These are phyloP conservation scores for Ceratobasidium sp. DNA, from an alignment of 1,284 basidiomycete species.

Conservation along the genomic window DNA sequence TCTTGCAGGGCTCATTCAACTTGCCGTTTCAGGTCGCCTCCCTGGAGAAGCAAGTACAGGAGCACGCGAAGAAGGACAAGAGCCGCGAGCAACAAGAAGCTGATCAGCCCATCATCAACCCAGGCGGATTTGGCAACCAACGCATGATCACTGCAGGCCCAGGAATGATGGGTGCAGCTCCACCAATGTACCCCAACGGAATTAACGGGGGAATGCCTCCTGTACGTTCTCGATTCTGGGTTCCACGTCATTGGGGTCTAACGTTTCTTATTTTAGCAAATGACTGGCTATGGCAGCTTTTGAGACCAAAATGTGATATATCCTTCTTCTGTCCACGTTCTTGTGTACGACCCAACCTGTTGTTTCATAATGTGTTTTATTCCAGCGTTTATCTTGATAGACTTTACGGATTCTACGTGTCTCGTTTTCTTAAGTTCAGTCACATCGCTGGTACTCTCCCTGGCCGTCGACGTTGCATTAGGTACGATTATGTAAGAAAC, in stretches of 20 bases:
- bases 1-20: constrained; percentile 37
- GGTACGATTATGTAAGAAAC: neutral
- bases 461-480: neutral
- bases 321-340: constrained; percentile 13
- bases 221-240: constrained; percentile 49
- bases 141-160: constrained; percentile 73
- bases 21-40: constrained; percentile 60
- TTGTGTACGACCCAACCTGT: constrained; percentile 22
- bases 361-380: constrained; percentile 27
- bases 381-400: constrained; percentile 7
- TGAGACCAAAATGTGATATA: constrained; percentile 30
- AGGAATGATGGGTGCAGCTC: constrained; percentile 51
- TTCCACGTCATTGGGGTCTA: neutral
- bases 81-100: constrained; percentile 87
- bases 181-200: constrained; percentile 57
- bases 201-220: constrained; percentile 56
- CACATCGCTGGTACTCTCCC: too few species aligned
- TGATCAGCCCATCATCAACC: constrained; percentile 83
- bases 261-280: constrained; percentile 35
- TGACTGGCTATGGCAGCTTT: constrained; percentile 44
- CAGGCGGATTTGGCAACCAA: constrained; percentile 66
- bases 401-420: neutral
- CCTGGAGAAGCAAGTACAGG: constrained; percentile 84
- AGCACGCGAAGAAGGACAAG: constrained; percentile 79
- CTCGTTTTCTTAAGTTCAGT: neutral